Evolutionary conservation across 2,329 filamentous ascomycete species (phyloP).

Genomic region (Teratosphaeria epicoccoides): DNA sequence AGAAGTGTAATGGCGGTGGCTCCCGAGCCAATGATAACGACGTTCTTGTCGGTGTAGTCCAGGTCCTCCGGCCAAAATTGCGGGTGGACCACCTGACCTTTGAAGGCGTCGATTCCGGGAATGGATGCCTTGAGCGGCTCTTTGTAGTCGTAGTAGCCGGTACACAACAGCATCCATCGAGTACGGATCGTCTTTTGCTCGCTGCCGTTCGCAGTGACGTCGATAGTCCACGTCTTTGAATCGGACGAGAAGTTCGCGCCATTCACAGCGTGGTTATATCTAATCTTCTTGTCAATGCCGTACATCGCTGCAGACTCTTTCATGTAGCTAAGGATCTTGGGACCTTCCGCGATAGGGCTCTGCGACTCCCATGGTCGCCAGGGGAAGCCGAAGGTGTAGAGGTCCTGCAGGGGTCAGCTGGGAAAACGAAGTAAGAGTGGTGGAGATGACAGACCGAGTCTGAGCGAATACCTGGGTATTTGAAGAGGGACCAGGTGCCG

Average conservation of each 20-base stretch:
- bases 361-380: conserved; percentile 57
- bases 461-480: conserved; percentile 52
- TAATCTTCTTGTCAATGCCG: conserved; percentile 37
- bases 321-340: conserved; percentile 35
- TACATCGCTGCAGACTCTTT: conserved; percentile 32
- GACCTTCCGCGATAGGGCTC: conserved; percentile 36
- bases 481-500: conserved; percentile 71
- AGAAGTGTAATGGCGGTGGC: conserved; percentile 71
- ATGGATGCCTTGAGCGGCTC: conserved; percentile 50
- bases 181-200: conserved; percentile 28
- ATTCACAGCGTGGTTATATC: conserved; percentile 33
- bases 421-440: not conserved
- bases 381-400: conserved; percentile 47
- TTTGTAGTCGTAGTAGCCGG: conserved; percentile 66
- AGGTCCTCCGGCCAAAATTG: conserved; percentile 66
- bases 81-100: conserved; percentile 54
- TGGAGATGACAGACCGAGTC: conserved; percentile 24
- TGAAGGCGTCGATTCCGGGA: conserved; percentile 56
- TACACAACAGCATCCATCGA: conserved; percentile 49
- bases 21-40: conserved; percentile 66
- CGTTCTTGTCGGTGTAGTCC: conserved; percentile 54
- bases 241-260: conserved; percentile 36
- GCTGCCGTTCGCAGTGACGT: conserved; percentile 28
- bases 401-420: conserved; percentile 19
- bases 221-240: conserved; percentile 38